Percentiles rank a stretch among this genome's conserved stretches.
phyloP scores from a whole-genome alignment of 768 basidiomycete genomes.

The Psilocybe azurescens region DNA sequence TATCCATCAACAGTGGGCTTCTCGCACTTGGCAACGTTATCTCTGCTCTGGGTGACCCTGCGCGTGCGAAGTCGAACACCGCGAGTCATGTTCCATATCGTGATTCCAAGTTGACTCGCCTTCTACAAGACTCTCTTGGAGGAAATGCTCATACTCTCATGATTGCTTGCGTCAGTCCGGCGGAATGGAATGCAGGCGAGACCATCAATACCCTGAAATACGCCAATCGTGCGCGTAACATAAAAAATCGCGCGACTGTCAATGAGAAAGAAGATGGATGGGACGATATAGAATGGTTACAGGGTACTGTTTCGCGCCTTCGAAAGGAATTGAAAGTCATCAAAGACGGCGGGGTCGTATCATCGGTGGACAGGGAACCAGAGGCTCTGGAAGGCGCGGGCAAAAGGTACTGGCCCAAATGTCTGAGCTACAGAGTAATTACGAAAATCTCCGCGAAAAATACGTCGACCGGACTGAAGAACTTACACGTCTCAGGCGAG shows the following conservation, averaged over 20 bases:
- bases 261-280: constrained; percentile 97
- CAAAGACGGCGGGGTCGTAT: constrained; percentile 64
- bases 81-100: constrained; percentile 95
- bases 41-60: constrained; percentile 94
- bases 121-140: constrained; percentile 95
- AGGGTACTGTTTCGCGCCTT: constrained; percentile 82
- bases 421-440: constrained; percentile 84
- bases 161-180: constrained; percentile 97
- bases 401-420: constrained; percentile 82
- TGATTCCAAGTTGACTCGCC: constrained; percentile 96
- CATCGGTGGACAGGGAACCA: constrained; percentile 34
- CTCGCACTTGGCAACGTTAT: constrained; percentile 98
- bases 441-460: constrained; percentile 82
- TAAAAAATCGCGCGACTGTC: constrained; percentile 91
- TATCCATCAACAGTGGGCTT: constrained; percentile 96
- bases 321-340: constrained; percentile 85
- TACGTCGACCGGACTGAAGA: constrained; percentile 91
- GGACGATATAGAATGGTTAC: constrained; percentile 98
- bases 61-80: constrained; percentile 82
- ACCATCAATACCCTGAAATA: constrained; percentile 97
- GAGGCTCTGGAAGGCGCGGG: constrained; percentile 63
- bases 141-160: constrained; percentile 98
- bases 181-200: constrained; percentile 94
- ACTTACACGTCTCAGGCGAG: constrained; percentile 77
- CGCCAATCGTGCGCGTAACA: constrained; percentile 95